Evolutionary conservation across 352 stramenopile genomes (phyloP).

Genomic region (Pythium apleroticum): DNA sequence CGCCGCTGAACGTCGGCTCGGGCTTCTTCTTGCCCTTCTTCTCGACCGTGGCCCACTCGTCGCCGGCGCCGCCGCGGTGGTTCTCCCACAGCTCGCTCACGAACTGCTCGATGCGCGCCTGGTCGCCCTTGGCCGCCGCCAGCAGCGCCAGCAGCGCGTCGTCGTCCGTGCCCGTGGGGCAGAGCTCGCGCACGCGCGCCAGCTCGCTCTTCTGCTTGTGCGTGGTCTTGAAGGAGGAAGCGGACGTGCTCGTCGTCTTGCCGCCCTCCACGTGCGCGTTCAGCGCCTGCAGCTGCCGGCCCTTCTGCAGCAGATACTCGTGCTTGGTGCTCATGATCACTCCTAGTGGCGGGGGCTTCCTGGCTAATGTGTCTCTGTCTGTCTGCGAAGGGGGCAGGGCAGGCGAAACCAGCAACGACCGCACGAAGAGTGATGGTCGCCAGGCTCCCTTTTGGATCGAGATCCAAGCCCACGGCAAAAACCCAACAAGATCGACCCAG

Average conservation of each 20-base stretch:
- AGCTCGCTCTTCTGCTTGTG: slow-evolving; percentile 64
- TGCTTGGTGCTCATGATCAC: slow-evolving; percentile 68
- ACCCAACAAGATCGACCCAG: not conserved
- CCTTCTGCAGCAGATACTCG: slow-evolving; percentile 84
- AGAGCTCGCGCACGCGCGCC: slow-evolving; percentile 77
- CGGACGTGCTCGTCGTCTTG: slow-evolving; percentile 11
- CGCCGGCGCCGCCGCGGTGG: slow-evolving; percentile 54
- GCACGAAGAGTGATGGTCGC: slow-evolving; percentile 29
- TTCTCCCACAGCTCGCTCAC: slow-evolving; percentile 88
- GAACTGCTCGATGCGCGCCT: slow-evolving; percentile 62
- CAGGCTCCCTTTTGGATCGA: slow-evolving; percentile 8
- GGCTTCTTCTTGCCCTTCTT: slow-evolving; percentile 82
- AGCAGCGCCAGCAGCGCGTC: slow-evolving; percentile 69
- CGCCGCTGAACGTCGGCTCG: not conserved
- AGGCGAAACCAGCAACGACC: slow-evolving; percentile 22
- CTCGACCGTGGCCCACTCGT: slow-evolving; percentile 76
- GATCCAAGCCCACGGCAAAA: slow-evolving; percentile 22
- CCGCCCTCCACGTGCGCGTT: slow-evolving; percentile 45
- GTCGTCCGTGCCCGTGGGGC: slow-evolving; percentile 78
- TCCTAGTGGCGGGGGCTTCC: slow-evolving; percentile 3
- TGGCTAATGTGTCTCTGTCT: slow-evolving; percentile 20
- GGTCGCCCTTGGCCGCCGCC: slow-evolving; percentile 70
- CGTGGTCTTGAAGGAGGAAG: slow-evolving; percentile 16
- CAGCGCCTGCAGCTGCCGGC: slow-evolving; percentile 78
- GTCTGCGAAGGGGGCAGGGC: slow-evolving; percentile 11